Evolutionary conservation across 768 basidiomycete species (phyloP).

Genomic region (Cystoderma amianthinum): DNA sequence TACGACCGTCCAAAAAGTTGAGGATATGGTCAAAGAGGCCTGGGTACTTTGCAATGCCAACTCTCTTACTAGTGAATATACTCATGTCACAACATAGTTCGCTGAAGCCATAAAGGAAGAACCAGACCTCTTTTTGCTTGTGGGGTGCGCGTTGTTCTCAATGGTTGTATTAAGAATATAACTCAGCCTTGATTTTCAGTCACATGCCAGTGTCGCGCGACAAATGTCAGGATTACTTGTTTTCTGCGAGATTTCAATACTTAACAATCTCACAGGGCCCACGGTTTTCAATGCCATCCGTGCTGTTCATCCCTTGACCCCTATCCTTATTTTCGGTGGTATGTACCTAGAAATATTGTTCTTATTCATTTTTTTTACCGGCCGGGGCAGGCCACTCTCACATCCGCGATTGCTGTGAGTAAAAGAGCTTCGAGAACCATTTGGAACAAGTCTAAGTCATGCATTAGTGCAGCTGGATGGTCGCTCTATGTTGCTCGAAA

Average conservation of each 20-base stretch:
- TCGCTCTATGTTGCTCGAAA: constrained; percentile 74
- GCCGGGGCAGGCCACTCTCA: constrained; percentile 53
- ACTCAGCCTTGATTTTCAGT: constrained; percentile 26
- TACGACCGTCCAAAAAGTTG: constrained; percentile 70
- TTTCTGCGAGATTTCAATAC: too few relatives aligned
- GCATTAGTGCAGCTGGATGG: constrained; percentile 57
- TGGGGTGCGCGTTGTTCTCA: constrained; percentile 39
- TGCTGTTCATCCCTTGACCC: constrained; percentile 61
- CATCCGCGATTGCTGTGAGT: constrained; percentile 71
- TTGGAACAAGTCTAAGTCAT: not conserved
- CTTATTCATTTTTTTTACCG: not conserved
- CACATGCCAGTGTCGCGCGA: constrained; percentile 79
- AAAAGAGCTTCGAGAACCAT: not conserved
- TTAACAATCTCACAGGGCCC: constrained; percentile 42
- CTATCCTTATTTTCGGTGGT: constrained; percentile 14
- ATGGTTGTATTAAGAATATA: too few relatives aligned
- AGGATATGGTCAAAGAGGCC: constrained; percentile 67
- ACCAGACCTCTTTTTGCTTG: constrained; percentile 78
- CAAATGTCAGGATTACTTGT: constrained; percentile 50
- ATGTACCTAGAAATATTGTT: not conserved
- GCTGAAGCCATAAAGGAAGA: constrained; percentile 68
- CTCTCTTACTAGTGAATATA: not conserved
- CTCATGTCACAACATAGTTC: constrained; percentile 54
- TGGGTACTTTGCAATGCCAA: too few relatives aligned
- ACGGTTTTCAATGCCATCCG: constrained; percentile 70